Conservation (phyloP, 495 filamentous ascomycete species). For the Hypoxylon subgilvum region DNA sequence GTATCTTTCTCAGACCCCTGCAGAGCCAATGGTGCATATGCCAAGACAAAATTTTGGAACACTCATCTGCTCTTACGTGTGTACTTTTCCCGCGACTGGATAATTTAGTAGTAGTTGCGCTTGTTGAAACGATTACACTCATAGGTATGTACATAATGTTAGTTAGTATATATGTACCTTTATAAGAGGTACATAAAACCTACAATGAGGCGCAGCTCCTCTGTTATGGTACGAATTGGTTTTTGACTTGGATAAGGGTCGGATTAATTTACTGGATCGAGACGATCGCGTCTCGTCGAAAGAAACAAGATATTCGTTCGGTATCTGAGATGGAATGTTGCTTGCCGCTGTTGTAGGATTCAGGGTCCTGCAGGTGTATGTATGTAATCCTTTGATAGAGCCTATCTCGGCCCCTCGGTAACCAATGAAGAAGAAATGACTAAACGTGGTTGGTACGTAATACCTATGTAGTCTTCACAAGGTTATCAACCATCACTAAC, state of each 20-base stretch:
- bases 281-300: constrained; percentile 11
- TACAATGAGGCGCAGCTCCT: constrained; percentile 29
- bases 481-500: no score
- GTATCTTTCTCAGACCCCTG: constrained; percentile 6
- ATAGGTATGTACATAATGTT: no score
- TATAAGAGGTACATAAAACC: background rate
- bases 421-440: constrained; percentile 20
- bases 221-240: constrained; percentile 19
- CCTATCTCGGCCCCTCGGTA: no score
- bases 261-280: constrained; percentile 17
- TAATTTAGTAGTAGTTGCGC: constrained; percentile 20
- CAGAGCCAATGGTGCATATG: constrained; percentile 6
- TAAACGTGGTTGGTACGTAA: no score
- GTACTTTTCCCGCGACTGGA: background rate
- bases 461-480: no score
- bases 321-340: no score
- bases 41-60: constrained; percentile 21
- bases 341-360: no score
- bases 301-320: constrained; percentile 21
- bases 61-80: no score
- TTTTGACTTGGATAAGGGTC: constrained; percentile 16
- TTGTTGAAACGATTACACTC: constrained; percentile 31
- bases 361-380: no score
- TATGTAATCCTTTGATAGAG: no score
- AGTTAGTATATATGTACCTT: no score